Evolutionary conservation across 2,329 filamentous ascomycete genomes (phyloP), one percentile per base, ranked within the genome.

Genomic region (Trichoderma koningii): DNA sequence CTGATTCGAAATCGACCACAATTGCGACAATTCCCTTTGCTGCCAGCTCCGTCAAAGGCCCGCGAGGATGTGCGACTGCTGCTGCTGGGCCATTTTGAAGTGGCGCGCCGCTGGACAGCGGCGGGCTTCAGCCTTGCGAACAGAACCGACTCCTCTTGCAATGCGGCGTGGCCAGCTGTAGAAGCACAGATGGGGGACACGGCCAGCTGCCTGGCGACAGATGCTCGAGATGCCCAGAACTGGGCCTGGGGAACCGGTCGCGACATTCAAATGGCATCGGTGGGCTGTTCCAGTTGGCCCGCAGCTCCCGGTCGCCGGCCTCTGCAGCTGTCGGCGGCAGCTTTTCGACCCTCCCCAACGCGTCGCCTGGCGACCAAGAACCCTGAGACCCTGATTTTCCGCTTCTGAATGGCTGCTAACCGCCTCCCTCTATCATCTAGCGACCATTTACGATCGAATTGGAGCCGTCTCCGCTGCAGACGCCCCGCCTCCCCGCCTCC

Each of bases 381-480:
- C 60, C 41, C 50, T 63, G 60, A 63, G 47, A 63, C 60, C 41
- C 50, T 63, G 60, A 63, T 23, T 38, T 47, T 55, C 21, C 48
- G 52, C 23, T 56, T 55, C 61, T 56, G 52, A 63, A 63, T 63
- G 61, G 61, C 28, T 56, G 61, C 61, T 64, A 64, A 64, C 26
- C 44, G 44, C 61, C 51, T 64, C 61, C 45, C 44, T 56, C 44
- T 34, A 23, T 12, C 38, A n/a, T 64, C 26, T 64, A 64, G 62
- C 56, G 53, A 64, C 61, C 30, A 52, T 51, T 23, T 48, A 41
- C 26, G 19, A 57, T 63, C 64, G 64, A 66, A 66, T 59, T 66
- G 65, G 47, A 66, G 48, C 47, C 53, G 48, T 55, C 59, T 63
- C 65, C 65, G 65, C 64, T 55, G 53, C 59, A 63, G 45, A 53